A percentile compares a stretch with the other conserved stretches of the same genome.
These are phyloP conservation scores for Dryadomyces sulphureus DNA, from an alignment of 2,329 filamentous ascomycete species.

Conservation along the genomic window DNA sequence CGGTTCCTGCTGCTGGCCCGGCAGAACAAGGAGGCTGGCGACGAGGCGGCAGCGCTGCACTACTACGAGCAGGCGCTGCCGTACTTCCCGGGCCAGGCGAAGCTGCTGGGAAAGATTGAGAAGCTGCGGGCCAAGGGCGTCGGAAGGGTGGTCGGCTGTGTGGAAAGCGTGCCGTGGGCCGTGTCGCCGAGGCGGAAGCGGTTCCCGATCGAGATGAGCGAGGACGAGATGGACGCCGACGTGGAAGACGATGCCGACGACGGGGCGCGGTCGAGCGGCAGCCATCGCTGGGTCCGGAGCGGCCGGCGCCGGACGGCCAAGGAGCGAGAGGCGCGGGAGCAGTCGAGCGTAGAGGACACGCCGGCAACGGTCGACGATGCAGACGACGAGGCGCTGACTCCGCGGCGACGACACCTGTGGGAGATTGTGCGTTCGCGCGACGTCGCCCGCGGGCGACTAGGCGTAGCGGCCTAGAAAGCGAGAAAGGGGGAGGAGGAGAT, in stretches of 20 bases:
- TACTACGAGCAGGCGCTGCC: slow-evolving; percentile 79
- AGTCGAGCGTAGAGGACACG: slow-evolving; percentile 16
- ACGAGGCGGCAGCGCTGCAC: slow-evolving; percentile 61
- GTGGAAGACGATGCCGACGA: slow-evolving; percentile 24
- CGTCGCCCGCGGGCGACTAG: slow-evolving; percentile 48
- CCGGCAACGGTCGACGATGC: slow-evolving; percentile 6
- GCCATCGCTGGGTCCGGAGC: background rate
- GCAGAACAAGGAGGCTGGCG: slow-evolving; percentile 73
- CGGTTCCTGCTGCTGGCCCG: slow-evolving; percentile 81
- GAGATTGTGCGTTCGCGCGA: slow-evolving; percentile 63
- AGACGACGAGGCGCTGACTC: slow-evolving; percentile 29
- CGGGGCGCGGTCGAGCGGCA: slow-evolving; percentile 9
- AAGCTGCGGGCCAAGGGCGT: slow-evolving; percentile 29
- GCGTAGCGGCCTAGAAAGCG: slow-evolving; percentile 46
- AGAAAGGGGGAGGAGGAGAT: slow-evolving; percentile 25
- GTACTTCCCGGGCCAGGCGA: slow-evolving; percentile 75
- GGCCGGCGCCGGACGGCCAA: background rate
- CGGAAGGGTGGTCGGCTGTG: background rate
- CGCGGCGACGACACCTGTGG: slow-evolving; percentile 47
- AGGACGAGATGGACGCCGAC: slow-evolving; percentile 24
- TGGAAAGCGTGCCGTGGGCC: background rate
- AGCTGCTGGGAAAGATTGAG: slow-evolving; percentile 56
- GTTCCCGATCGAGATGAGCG: slow-evolving; percentile 19
- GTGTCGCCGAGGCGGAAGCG: background rate
- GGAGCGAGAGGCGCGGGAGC: slow-evolving; percentile 1